These are phyloP conservation scores for Acanthamoeba healyi DNA, from an alignment of 208 protist genomes.

Conservation along the genomic window DNA sequence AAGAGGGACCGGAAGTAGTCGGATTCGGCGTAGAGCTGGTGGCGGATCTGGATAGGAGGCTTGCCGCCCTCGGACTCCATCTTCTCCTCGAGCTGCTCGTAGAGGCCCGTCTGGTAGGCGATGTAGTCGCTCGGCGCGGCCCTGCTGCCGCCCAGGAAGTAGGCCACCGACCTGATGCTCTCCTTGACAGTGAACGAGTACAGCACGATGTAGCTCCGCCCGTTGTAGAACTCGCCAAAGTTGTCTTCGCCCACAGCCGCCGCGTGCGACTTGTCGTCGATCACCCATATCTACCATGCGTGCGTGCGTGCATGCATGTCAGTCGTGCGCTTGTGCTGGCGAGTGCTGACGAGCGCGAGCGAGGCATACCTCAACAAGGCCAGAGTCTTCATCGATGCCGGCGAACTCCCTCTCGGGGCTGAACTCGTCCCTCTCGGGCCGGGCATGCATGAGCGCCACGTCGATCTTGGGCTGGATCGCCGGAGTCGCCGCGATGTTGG, in stretches of 20 bases:
- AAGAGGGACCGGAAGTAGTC: constrained; percentile 76
- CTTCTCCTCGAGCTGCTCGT: constrained; percentile 70
- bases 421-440: background rate
- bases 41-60: constrained; percentile 74
- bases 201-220: constrained; percentile 79
- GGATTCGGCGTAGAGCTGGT: constrained; percentile 71
- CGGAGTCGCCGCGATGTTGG: constrained; percentile 52
- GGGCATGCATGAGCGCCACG: background rate
- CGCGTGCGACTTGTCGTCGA: constrained; percentile 72
- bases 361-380: constrained; percentile 46
- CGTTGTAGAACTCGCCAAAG: constrained; percentile 74
- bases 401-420: background rate
- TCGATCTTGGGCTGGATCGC: constrained; percentile 64
- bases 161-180: constrained; percentile 55
- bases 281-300: constrained; percentile 60
- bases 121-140: constrained; percentile 54
- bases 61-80: constrained; percentile 74
- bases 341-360: background rate
- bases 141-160: constrained; percentile 79
- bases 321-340: background rate
- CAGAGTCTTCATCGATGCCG: constrained; percentile 32
- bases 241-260: constrained; percentile 50
- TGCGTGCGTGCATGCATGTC: background rate
- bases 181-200: constrained; percentile 71
- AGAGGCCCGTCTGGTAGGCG: constrained; percentile 75